These are phyloP conservation scores for Paecilomyces niveus DNA, from an alignment of 2,329 filamentous ascomycete species.

Conservation along the genomic window DNA sequence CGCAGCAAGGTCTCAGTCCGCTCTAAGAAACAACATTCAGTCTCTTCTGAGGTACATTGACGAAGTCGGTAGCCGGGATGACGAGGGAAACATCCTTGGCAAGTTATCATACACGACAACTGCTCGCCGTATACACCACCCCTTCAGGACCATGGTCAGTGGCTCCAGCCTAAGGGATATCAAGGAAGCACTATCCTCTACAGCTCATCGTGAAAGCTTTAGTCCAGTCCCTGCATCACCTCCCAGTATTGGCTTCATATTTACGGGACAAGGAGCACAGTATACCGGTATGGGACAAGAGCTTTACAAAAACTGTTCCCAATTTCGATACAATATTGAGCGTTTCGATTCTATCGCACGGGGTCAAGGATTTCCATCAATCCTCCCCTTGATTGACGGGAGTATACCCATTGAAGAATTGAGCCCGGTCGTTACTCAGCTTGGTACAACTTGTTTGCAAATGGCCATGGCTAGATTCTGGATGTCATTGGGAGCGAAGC, in stretches of 20 bases:
- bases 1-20: conserved; percentile 46
- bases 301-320: conserved; percentile 22
- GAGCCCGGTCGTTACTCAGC: conserved; percentile 25
- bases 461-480: conserved; percentile 32
- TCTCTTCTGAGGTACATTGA: conserved; percentile 50
- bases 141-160: conserved; percentile 25
- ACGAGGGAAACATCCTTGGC: conserved; percentile 41
- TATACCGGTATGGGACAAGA: conserved; percentile 31
- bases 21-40: conserved; percentile 50
- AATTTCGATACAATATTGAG: conserved; percentile 24
- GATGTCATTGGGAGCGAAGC: conserved; percentile 28
- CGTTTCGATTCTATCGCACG: conserved; percentile 25
- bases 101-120: conserved; percentile 62
- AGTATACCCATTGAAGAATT: conserved; percentile 22
- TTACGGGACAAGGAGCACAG: conserved; percentile 34
- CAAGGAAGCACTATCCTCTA: conserved; percentile 18
- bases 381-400: conserved; percentile 28
- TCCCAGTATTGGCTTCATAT: conserved; percentile 27
- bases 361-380: conserved; percentile 28
- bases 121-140: conserved; percentile 45
- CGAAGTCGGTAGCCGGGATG: conserved; percentile 28
- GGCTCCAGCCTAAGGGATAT: conserved; percentile 22
- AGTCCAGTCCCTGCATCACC: conserved; percentile 20
- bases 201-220: conserved; percentile 14
- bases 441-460: conserved; percentile 32